A percentile compares a stretch with the other conserved stretches of the same genome.
Conservation (phyloP, 805 yeast genomes). For the Maudiozyma serrabonitensis region DNA sequence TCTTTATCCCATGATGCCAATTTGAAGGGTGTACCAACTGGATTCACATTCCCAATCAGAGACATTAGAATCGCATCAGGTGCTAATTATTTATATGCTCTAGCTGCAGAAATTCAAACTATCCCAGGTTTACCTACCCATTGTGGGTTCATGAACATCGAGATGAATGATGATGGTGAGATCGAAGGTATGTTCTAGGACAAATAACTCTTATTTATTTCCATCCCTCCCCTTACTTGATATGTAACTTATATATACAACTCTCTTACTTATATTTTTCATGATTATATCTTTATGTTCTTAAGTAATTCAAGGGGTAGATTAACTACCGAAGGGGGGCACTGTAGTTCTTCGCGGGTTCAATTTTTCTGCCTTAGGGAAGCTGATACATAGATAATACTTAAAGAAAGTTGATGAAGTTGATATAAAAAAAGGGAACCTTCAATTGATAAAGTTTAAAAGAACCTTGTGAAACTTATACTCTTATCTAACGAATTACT, state of each 20-base stretch:
- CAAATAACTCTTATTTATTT: neutral
- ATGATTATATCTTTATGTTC: neutral
- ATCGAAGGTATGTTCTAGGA: conserved; percentile 80
- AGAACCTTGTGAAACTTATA: neutral
- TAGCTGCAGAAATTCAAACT: conserved; percentile 95
- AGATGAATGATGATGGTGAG: conserved; percentile 80
- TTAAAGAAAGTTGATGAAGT: no score
- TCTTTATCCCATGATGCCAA: conserved; percentile 89
- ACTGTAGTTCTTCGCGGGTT: no score
- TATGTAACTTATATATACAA: neutral
- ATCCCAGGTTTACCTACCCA: conserved; percentile 96
- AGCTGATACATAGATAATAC: no score
- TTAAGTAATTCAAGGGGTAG: no score
- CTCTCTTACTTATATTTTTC: neutral
- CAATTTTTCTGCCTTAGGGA: no score
- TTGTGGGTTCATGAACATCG: conserved; percentile 95
- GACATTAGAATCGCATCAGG: conserved; percentile 93
- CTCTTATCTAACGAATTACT: no score
- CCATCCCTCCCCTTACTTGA: neutral
- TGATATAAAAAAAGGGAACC: no score
- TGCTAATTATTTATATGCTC: conserved; percentile 92
- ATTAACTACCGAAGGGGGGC: no score
- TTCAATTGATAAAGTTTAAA: neutral
- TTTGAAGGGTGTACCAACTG: conserved; percentile 90
- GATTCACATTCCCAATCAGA: conserved; percentile 87